These are phyloP conservation scores for Aristolochia fimbriata DNA, from an alignment of 164 flowering plant genomes.

Conservation along the genomic window DNA sequence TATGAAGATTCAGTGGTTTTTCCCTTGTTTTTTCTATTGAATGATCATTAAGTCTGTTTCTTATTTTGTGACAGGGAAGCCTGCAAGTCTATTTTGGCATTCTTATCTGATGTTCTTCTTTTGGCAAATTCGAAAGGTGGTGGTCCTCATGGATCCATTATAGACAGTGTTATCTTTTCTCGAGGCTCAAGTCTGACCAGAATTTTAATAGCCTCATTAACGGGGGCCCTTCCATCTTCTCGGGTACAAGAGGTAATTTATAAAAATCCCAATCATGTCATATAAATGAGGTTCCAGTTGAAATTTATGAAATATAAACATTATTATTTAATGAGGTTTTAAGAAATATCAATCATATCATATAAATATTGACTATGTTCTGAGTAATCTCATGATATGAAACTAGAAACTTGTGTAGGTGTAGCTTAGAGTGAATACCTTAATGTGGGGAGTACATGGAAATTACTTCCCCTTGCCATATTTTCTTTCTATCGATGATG, in stretches of 20 bases:
- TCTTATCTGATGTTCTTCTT: constrained; percentile 81
- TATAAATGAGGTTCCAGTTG: neutral
- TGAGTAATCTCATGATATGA: too few relatives aligned
- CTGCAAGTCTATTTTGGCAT: constrained; percentile 81
- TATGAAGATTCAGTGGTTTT: neutral
- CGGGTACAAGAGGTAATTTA: constrained; percentile 64
- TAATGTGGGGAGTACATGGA: too few relatives aligned
- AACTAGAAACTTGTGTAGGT: too few relatives aligned
- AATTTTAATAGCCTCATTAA: constrained; percentile 74
- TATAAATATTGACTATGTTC: too few relatives aligned
- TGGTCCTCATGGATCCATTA: constrained; percentile 39
- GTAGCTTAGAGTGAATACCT: too few relatives aligned
- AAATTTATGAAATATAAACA: too few relatives aligned
- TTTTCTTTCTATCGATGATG: too few relatives aligned
- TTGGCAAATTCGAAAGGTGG: constrained; percentile 50
- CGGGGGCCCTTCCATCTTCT: constrained; percentile 93
- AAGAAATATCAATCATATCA: too few relatives aligned
- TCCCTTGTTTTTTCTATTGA: neutral
- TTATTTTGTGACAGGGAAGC: constrained; percentile 67
- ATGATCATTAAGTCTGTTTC: neutral
- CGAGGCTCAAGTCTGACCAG: constrained; percentile 74
- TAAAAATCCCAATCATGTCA: neutral
- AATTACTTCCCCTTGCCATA: too few relatives aligned
- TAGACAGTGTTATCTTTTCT: constrained; percentile 70
- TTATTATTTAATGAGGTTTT: too few relatives aligned